Percentiles rank a stretch among this genome's conserved stretches.
Evolutionary conservation across 1,284 basidiomycete genomes (phyloP).

Genomic region (Rhodotorula sp.): DNA sequence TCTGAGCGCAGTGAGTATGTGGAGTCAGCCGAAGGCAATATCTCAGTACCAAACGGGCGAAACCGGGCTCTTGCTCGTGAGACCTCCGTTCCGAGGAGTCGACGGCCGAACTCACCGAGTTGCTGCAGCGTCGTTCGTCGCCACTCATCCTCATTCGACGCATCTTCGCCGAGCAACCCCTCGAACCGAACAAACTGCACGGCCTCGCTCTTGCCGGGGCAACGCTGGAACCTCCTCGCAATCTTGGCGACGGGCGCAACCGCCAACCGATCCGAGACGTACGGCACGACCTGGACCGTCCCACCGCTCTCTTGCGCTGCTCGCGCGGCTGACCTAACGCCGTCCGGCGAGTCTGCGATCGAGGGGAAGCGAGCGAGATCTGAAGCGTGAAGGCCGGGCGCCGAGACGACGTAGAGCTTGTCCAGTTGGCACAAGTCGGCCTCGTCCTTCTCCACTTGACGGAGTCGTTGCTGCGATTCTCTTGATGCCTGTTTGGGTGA

Average conservation of each 20-base stretch:
- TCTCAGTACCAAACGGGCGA: too few species aligned
- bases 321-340: conserved; percentile 6
- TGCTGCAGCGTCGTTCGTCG: not conserved
- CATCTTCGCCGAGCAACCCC: conserved; percentile 6
- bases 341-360: not conserved
- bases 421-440: conserved; percentile 30
- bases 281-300: conserved; percentile 1
- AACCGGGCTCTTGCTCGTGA: too few species aligned
- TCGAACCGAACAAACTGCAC: conserved; percentile 16
- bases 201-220: not conserved
- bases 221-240: conserved; percentile 12
- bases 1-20: not conserved
- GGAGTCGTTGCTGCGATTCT: not conserved
- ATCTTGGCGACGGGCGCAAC: conserved; percentile 6
- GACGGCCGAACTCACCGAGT: not conserved
- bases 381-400: conserved; percentile 33
- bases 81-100: too few species aligned
- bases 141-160: not conserved
- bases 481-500: not conserved
- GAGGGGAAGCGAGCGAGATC: conserved; percentile 35
- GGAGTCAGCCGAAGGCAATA: not conserved
- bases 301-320: not conserved
- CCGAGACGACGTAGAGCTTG: conserved; percentile 32
- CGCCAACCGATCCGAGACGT: conserved; percentile 1
- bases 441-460: not conserved